Evolutionary conservation across 2,329 filamentous ascomycete species (phyloP), one percentile per base, ranked within the genome.

Genomic region (Cytospora paraplurivora): DNA sequence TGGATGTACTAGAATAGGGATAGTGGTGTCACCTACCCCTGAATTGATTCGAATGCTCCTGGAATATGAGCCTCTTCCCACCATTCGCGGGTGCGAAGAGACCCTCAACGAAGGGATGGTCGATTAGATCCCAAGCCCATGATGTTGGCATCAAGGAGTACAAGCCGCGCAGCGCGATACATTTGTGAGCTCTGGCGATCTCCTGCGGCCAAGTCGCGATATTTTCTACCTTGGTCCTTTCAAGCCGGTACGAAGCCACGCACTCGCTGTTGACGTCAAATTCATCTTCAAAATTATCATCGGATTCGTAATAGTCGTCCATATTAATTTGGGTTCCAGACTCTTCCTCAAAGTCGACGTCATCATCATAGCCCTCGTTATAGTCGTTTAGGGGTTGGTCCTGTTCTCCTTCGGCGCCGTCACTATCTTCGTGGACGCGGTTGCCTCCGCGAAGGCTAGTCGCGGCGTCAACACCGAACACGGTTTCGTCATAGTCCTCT

Each of bases 341-440:
- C n/a, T 17, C 38, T 41, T 50, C 11, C 2, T 56, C 37, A 17
- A 47, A 32, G 12, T 60, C 56, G 21, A 37, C 32, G 7, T 63
- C 49, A 6, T 27, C 37, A 13, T 63, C 60, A 44, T 58, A 51
- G 13, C 56, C 35, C n/a, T 50, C 27, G n/a, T 56, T 52, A 12
- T 37, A n/a, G 3, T 64, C 51, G 10, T 55, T 37, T 10, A 47
- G 41, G 35, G 51, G 17, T 13, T 34, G 15, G 2, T 52, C 19
- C n/a, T n/a, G 19, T 47, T n/a, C 27, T 17, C 34, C 38, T 33
- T 34, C 51, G 15, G 19, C 56, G 27, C 13, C 41, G 38, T 50
- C 51, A 17, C 15, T 2, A 34, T 34, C 8, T 82, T 82, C 80
- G 83, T n/a, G n/a, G 27, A 19, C 17, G 15, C 34, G 21, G 19